Conservation (phyloP, 2,329 filamentous ascomycete species). For the Colletotrichum lindemuthianum region DNA sequence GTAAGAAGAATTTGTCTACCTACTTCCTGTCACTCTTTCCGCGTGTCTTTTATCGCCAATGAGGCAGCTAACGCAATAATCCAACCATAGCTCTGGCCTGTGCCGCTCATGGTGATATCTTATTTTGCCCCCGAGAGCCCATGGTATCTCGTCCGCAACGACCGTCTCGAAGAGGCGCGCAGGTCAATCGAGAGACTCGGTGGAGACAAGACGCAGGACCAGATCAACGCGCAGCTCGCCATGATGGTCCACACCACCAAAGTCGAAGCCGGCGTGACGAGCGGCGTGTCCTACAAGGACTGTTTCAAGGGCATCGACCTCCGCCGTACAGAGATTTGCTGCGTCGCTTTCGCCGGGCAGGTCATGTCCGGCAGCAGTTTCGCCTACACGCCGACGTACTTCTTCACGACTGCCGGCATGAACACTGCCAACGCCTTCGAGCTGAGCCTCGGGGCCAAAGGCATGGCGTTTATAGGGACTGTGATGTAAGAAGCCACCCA, state of each 20-base stretch:
- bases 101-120: conserved; percentile 49
- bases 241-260: conserved; percentile 48
- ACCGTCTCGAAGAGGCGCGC: conserved; percentile 47
- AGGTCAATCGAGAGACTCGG: conserved; percentile 45
- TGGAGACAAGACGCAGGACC: conserved; percentile 34
- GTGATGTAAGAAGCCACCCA: conserved; percentile 37
- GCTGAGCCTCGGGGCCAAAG: conserved; percentile 53
- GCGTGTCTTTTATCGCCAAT: no score
- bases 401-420: conserved; percentile 58
- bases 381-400: conserved; percentile 55
- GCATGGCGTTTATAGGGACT: conserved; percentile 50
- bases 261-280: conserved; percentile 51
- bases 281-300: conserved; percentile 55
- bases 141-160: conserved; percentile 54
- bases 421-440: conserved; percentile 49
- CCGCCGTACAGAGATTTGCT: conserved; percentile 55
- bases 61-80: background rate
- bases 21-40: no score
- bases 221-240: conserved; percentile 36
- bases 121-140: conserved; percentile 54
- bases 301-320: conserved; percentile 58
- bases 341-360: conserved; percentile 52
- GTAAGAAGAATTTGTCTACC: conserved; percentile 6
- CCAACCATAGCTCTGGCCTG: conserved; percentile 44
- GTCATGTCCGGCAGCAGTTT: conserved; percentile 52